phyloP scores from a whole-genome alignment of 306 rosid species.

The Prunus salicina region DNA sequence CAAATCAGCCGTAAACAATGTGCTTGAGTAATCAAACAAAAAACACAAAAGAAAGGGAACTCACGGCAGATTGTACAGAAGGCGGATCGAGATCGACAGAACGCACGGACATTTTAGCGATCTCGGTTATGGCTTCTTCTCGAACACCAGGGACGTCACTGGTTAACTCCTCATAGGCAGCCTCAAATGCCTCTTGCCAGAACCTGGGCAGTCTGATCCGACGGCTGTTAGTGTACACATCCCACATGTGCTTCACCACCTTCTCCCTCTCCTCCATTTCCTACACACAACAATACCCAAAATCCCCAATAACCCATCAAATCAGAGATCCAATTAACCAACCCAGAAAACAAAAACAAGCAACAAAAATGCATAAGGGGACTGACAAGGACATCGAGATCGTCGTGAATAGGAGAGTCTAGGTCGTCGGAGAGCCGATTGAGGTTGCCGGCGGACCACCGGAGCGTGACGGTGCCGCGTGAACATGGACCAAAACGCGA shows the following conservation, averaged over 20 bases:
- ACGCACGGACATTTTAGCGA: conserved; percentile 91
- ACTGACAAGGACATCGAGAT: conserved; percentile 92
- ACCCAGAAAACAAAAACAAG: not conserved
- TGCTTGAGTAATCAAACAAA: not conserved
- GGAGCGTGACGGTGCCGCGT: conserved; percentile 96
- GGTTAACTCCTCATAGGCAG: conserved; percentile 86
- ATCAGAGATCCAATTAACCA: conserved; percentile 25
- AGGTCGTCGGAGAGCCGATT: conserved; percentile 60
- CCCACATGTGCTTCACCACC: conserved; percentile 98
- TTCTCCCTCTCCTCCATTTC: conserved; percentile 99
- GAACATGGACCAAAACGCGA: conserved; percentile 98
- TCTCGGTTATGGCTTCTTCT: conserved; percentile 77
- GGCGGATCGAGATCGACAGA: conserved; percentile 74
- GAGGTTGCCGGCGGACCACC: conserved; percentile 85
- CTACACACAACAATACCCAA: conserved; percentile 29
- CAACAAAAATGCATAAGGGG: not conserved
- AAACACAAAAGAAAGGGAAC: conserved; percentile 19
- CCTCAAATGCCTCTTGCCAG: conserved; percentile 96
- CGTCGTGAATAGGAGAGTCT: conserved; percentile 67
- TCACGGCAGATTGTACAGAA: conserved; percentile 70
- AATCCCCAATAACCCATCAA: conserved; percentile 6
- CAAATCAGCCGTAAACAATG: not conserved
- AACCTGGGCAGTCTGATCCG: conserved; percentile 89
- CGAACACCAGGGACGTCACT: conserved; percentile 76
- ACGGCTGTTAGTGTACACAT: conserved; percentile 83